Evolutionary conservation across 116 monocot genomes (phyloP).

Genomic region (Cymodocea nodosa): DNA sequence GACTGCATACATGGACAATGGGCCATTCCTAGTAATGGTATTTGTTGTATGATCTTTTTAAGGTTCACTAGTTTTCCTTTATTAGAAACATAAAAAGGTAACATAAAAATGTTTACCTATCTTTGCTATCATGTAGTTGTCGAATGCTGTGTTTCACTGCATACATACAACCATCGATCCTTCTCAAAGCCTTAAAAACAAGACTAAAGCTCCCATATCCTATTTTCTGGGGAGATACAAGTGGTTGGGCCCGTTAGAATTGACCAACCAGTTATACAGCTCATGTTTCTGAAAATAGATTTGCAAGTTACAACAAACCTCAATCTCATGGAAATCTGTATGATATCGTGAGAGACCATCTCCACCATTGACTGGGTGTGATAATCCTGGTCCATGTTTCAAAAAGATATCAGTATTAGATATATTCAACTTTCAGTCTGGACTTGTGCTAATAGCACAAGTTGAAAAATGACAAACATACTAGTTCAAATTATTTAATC

Average conservation of each 20-base stretch:
- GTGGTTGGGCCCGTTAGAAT: not conserved
- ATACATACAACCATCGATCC: constrained; percentile 94
- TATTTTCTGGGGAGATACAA: constrained; percentile 55
- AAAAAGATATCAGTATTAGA: not conserved
- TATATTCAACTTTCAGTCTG: not conserved
- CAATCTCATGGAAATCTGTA: constrained; percentile 92
- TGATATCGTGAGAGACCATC: constrained; percentile 73
- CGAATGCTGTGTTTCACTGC: constrained; percentile 79
- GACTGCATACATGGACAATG: too few relatives aligned
- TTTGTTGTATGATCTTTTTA: not conserved
- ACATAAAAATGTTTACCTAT: constrained; percentile 35
- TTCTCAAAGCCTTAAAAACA: constrained; percentile 86
- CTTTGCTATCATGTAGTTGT: constrained; percentile 51
- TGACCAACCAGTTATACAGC: not conserved
- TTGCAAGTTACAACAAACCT: constrained; percentile 25
- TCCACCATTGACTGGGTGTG: constrained; percentile 17
- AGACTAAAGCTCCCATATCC: constrained; percentile 79
- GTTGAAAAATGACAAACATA: too few relatives aligned
- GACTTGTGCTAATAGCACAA: not conserved
- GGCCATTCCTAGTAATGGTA: too few relatives aligned
- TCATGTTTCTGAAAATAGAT: not conserved
- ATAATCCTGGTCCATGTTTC: constrained; percentile 7
- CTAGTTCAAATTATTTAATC: too few relatives aligned
- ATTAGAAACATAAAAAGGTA: not conserved
- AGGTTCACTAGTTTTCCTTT: not conserved